Evolutionary conservation across 768 basidiomycete species (phyloP), one percentile per base, ranked within the genome.

Genomic region (Mrakia blollopis): DNA sequence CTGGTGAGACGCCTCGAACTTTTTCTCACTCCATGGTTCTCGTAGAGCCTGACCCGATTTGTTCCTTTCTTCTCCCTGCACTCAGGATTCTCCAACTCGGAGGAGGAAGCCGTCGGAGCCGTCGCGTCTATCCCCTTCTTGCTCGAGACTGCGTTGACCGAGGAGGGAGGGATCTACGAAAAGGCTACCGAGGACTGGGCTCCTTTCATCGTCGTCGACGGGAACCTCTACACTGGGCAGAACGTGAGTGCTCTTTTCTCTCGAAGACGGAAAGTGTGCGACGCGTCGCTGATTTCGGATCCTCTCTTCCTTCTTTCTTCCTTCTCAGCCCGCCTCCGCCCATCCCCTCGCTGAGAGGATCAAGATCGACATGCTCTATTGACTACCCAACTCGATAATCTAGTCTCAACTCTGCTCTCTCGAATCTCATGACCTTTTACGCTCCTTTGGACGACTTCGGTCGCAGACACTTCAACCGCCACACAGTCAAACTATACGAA

Each of bases 141-240:
- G 7, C 62, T 63, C 62, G 32, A 63, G 30, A 16, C 16, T 32
- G 62, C 8, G 0, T 14, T 63, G 7, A 14, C 11, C 62, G 14
- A 63, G 62, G 30, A 30, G 8, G 62, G 62, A 1, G 62, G 62
- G 0, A 7, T 37, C 21, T 63, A 32, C 62, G 62, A 63, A 11
- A 35, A 37, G 32, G 62, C 62, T n/a, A n/a, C n/a, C 28, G 30
- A 63, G 32, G 35, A 63, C 30, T 63, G 35, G 30, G 62, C 11
- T 9, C 16, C 30, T 25, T 21, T 37, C 14, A 16, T 63, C 11
- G 30, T 35, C 28, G 62, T 63, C 8, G 62, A 63, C 18, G 62
- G 62, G 18, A 63, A 63, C 11, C 32, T 63, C 11, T 63, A 63
- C 62, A 63, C 62, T 30, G 62, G 62, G 16, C 62, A 63, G 62